Base-by-base conservation (phyloP, 108 stramenopile species). In the Nannochloropsis gaditana region DNA sequence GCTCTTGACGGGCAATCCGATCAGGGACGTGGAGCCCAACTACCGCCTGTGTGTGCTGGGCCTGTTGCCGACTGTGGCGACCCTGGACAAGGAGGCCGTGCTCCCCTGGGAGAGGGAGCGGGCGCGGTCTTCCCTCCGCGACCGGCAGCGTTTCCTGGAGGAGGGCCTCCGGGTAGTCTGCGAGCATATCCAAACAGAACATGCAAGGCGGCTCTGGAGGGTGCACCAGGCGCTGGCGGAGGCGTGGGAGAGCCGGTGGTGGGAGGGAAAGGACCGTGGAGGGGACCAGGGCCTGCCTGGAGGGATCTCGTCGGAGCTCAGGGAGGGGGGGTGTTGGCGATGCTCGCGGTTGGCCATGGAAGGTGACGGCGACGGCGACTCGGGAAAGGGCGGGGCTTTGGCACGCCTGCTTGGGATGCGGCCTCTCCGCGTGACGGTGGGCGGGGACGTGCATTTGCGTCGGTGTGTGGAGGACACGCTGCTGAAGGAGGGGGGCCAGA, bases 41-140 rank as follows among this genome's bases (percentile, higher is more conserved):
- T 73, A 73, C n/a, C 59, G 59, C n/a, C n/a, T 73, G 59, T 73
- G 59, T 73, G 59, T 73, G 19, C 59, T 73, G 6, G 59, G 59
- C 4, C 59, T 73, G 5, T 8, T 73, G 59, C 59, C 59, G 19
- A 15, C 19, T 15, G 19, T 73, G 59, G 19, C 19, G 59, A n/a
- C n/a, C 19, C 59, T 73, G 59, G 59, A 73, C 59, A 73, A 73
- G 59, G 59, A 73, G 59, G 59, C 15, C 15, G 59, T 73, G 19
- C 15, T n/a, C 15, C 19, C 59, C 15, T 15, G 19, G 2, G 59
- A 73, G 59, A 73, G 59, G 59, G 59, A 73, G 59, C 4, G 59
- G 59, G 59, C 59, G 59, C 19, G 59, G 59, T 15, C 15, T 4
- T 15, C n/a, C 3, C 3, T 15, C 19, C 15, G 59, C 19, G n/a